These are phyloP conservation scores for Patellifolia procumbens DNA, from an alignment of 179 eudicot genomes.

Conservation along the genomic window DNA sequence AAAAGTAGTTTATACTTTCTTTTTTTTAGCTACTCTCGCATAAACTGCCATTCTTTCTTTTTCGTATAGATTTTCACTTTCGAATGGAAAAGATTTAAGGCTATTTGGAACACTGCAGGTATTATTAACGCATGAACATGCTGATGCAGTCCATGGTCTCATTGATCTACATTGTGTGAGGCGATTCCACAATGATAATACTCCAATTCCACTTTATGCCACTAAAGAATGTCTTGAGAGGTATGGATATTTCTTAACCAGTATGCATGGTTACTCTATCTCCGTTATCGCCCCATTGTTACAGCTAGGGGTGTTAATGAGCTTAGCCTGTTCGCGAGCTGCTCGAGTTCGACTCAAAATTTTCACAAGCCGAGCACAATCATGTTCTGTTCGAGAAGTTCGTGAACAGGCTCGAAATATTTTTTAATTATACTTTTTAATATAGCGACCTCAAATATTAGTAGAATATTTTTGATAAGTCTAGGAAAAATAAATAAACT, in stretches of 20 bases:
- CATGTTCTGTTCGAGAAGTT: too few species aligned
- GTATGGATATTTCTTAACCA: slow-evolving; percentile 29
- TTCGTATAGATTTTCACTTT: neutral
- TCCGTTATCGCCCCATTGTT: neutral
- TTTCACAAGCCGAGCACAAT: too few species aligned
- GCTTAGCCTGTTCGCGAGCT: neutral
- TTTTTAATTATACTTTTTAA: too few species aligned
- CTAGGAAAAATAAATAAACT: too few species aligned
- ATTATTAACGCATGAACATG: slow-evolving; percentile 84
- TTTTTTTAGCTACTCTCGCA: too few species aligned
- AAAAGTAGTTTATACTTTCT: too few species aligned
- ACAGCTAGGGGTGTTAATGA: neutral
- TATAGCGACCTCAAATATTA: too few species aligned
- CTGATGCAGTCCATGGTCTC: slow-evolving; percentile 85
- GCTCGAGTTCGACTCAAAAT: too few species aligned
- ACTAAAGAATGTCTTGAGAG: slow-evolving; percentile 66
- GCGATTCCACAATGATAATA: slow-evolving; percentile 49
- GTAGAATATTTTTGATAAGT: too few species aligned
- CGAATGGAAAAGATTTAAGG: neutral
- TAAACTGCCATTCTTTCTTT: neutral
- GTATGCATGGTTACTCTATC: neutral
- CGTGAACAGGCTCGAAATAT: too few species aligned
- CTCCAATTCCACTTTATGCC: slow-evolving; percentile 66
- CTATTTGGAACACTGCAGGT: slow-evolving; percentile 41
- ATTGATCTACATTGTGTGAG: slow-evolving; percentile 65